Conservation (phyloP, 2,329 filamentous ascomycete genomes). For the Periconia digitata region DNA sequence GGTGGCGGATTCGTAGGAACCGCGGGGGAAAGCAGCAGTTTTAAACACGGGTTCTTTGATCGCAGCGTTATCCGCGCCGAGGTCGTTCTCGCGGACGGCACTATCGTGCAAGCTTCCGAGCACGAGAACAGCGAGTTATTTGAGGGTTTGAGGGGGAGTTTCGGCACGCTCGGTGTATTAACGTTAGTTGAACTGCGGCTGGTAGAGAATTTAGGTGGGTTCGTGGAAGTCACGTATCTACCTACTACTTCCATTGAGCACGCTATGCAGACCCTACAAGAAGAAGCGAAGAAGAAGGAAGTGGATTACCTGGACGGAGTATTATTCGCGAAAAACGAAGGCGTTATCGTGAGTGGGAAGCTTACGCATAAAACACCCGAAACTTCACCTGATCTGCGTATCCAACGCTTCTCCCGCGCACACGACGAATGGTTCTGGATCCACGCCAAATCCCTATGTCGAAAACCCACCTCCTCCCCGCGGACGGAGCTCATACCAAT, state of each 20-base stretch:
- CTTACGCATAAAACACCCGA: slow-evolving; percentile 52
- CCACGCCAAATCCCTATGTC: slow-evolving; percentile 50
- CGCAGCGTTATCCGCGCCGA: slow-evolving; percentile 63
- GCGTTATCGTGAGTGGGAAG: slow-evolving; percentile 62
- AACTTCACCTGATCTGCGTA: slow-evolving; percentile 16
- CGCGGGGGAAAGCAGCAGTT: slow-evolving; percentile 67
- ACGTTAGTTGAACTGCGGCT: slow-evolving; percentile 62
- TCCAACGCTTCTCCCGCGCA: slow-evolving; percentile 55
- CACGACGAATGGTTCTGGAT: slow-evolving; percentile 75
- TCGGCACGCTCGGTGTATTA: slow-evolving; percentile 63
- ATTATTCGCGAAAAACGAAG: slow-evolving; percentile 56
- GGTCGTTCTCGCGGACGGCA: slow-evolving; percentile 62
- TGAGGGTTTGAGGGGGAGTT: slow-evolving; percentile 59
- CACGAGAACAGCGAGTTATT: slow-evolving; percentile 57
- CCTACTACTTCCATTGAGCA: slow-evolving; percentile 54
- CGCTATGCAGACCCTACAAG: slow-evolving; percentile 51
- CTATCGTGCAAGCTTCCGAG: slow-evolving; percentile 52
- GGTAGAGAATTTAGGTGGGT: slow-evolving; percentile 52
- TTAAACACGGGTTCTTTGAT: slow-evolving; percentile 68
- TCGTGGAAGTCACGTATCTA: slow-evolving; percentile 65
- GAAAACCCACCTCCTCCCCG: slow-evolving; percentile 6
- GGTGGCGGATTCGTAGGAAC: slow-evolving; percentile 69
- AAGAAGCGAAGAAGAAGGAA: slow-evolving; percentile 41
- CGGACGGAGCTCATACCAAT: slow-evolving; percentile 49
- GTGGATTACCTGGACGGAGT: slow-evolving; percentile 72